Evolutionary conservation across 140 eudicot species (phyloP).

Genomic region (Flaveria floridana): DNA sequence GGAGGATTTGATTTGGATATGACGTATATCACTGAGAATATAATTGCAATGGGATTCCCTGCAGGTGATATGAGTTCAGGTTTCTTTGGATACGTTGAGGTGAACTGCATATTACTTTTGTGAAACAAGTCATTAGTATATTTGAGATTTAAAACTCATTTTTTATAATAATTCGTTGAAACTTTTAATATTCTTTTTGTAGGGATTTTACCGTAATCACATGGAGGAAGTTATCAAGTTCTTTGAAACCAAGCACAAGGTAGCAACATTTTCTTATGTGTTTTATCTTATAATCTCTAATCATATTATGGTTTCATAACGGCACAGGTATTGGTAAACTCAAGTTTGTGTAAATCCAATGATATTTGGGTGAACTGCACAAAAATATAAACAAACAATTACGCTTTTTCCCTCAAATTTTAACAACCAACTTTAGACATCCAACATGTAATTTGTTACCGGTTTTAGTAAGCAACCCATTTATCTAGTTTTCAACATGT

Average conservation of each 20-base stretch:
- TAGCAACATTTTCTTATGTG: conserved; percentile 30
- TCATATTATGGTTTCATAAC: neutral
- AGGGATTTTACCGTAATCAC: conserved; percentile 96
- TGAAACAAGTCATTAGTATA: neutral
- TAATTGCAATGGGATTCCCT: conserved; percentile 98
- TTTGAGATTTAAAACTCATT: conserved; percentile 2
- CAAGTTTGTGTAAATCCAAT: conserved; percentile 3
- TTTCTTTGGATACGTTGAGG: conserved; percentile 90
- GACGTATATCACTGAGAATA: conserved; percentile 97
- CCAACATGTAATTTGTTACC: neutral
- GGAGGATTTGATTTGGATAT: conserved; percentile 94
- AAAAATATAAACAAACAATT: neutral
- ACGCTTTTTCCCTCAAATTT: neutral
- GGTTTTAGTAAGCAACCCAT: neutral
- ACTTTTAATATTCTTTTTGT: conserved; percentile 27
- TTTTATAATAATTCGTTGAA: neutral
- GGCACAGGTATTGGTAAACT: neutral
- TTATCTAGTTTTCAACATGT: neutral
- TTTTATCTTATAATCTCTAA: conserved; percentile 3
- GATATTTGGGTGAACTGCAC: neutral
- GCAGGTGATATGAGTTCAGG: conserved; percentile 98
- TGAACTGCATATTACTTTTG: conserved; percentile 16
- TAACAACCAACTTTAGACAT: neutral
- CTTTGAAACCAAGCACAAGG: conserved; percentile 97
- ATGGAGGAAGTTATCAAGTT: conserved; percentile 97